Conservation (phyloP, 345 rosid species). For the Eucalyptus polyanthemos region DNA sequence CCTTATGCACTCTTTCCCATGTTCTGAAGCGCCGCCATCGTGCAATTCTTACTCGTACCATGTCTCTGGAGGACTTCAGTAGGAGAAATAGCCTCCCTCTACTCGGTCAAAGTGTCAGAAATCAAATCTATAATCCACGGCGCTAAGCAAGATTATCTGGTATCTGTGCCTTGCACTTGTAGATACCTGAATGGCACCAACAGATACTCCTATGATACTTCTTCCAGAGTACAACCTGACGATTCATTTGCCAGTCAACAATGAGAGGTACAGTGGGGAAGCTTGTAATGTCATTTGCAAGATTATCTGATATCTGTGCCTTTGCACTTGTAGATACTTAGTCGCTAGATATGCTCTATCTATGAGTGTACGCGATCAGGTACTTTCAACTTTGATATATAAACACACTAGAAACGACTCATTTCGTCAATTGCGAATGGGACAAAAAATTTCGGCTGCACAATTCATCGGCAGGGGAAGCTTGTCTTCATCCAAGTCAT, state of each 20-base stretch:
- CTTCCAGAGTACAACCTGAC: conserved; percentile 3
- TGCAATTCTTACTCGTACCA: conserved; percentile 30
- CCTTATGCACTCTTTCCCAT: not conserved
- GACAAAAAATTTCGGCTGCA: not conserved
- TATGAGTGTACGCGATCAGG: no score
- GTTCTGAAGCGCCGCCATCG: not conserved
- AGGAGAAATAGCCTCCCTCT: conserved; percentile 19
- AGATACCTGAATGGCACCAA: not conserved
- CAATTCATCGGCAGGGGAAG: not conserved
- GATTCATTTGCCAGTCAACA: conserved; percentile 24
- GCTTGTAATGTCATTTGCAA: conserved; percentile 9
- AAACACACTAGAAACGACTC: not conserved
- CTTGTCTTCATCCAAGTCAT: not conserved
- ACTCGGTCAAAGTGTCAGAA: conserved; percentile 17
- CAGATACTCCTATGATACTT: conserved; percentile 31
- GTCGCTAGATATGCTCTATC: not conserved
- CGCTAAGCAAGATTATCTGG: conserved; percentile 15
- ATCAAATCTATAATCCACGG: conserved; percentile 3
- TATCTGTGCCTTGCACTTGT: conserved; percentile 38
- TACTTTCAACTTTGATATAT: no score
- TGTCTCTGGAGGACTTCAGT: not conserved
- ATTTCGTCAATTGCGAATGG: not conserved
- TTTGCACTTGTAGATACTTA: no score
- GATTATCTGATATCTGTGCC: no score
- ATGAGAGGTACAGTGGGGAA: conserved; percentile 21